Evolutionary conservation across 164 flowering plant species (phyloP).

Genomic region (Tetracentron sinense): DNA sequence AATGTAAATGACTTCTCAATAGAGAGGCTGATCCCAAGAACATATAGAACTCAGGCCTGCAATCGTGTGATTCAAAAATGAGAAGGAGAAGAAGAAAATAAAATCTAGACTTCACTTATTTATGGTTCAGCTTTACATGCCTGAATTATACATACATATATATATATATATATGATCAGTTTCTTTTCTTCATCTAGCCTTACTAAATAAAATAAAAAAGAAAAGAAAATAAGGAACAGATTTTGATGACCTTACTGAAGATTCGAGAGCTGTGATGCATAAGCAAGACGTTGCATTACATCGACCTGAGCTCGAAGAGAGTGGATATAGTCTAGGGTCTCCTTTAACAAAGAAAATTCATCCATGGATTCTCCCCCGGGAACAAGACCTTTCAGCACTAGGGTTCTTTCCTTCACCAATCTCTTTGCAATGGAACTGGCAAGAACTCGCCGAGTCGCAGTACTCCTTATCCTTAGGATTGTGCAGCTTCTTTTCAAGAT

Average conservation of each 20-base stretch:
- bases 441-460: slow-evolving; percentile 1
- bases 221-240: not conserved
- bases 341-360: slow-evolving; percentile 44
- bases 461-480: slow-evolving; percentile 16
- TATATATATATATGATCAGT: too few relatives aligned
- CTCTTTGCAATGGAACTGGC: slow-evolving; percentile 45
- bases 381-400: slow-evolving; percentile 47
- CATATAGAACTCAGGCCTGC: not conserved
- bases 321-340: slow-evolving; percentile 69
- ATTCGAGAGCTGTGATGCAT: slow-evolving; percentile 24
- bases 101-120: slow-evolving; percentile 10
- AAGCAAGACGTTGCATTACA: slow-evolving; percentile 60
- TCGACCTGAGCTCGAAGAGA: slow-evolving; percentile 68
- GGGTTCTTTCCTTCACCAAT: slow-evolving; percentile 50
- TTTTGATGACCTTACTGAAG: slow-evolving; percentile 19
- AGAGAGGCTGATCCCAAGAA: not conserved
- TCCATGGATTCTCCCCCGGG: slow-evolving; percentile 76
- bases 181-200: slow-evolving; percentile 13
- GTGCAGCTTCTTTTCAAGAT: slow-evolving; percentile 37
- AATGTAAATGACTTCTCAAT: not conserved
- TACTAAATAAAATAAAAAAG: not conserved
- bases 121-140: slow-evolving; percentile 29
- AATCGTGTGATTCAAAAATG: not conserved
- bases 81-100: not conserved
- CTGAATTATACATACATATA: slow-evolving; percentile 19